Base-by-base conservation (phyloP, 2,329 filamentous ascomycete species). In the Coniochaeta pulveracea region DNA sequence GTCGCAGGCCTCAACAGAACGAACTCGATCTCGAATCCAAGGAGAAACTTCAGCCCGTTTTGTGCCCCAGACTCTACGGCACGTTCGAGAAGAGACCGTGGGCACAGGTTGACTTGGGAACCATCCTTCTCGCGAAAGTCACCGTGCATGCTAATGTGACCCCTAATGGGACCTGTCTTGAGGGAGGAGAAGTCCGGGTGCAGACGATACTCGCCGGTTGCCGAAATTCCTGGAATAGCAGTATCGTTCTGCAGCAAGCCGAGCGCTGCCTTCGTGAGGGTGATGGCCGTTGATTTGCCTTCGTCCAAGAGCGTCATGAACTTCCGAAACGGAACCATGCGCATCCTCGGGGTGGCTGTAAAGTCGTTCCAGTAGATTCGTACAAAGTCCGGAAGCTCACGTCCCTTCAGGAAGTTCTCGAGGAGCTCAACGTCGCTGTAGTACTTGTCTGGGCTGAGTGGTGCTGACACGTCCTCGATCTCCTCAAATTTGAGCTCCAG, bases 21-120 rank as follows among this genome's bases (percentile, higher is more conserved):
- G 8, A 91, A 72, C 53, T 93, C 85, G 25, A 93, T 74, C 52
- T 93, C 85, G 43, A 91, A 93, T 0, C 85, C 85, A 11, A 85
- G 55, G 0, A 78, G 61, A 30, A 86, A 73, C 3, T 63, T 54
- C 3, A 85, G 60, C 2, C 64, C 61, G 23, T 71, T 59, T 2
- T 55, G 44, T 9, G 64, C 56, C 0, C 80, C 68, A 5, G 57
- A 55, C 0, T 66, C 57, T 2, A 79, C 48, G 0, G 76, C 60
- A 3, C 55, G 60, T 34, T 72, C 58, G 34, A 93, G 59, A 36
- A 78, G 50, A 26, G 73, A 61, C 35, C 83, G 68, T 1, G 85
- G 83, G 44, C 84, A 93, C 1, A 76, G 40, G 2, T 43, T 39
- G 2, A 74, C 58, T 0, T 56, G 49, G 0, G 59, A 55, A 1